phyloP scores from a whole-genome alignment of 768 basidiomycete species.

The Mycena leptocephala region DNA sequence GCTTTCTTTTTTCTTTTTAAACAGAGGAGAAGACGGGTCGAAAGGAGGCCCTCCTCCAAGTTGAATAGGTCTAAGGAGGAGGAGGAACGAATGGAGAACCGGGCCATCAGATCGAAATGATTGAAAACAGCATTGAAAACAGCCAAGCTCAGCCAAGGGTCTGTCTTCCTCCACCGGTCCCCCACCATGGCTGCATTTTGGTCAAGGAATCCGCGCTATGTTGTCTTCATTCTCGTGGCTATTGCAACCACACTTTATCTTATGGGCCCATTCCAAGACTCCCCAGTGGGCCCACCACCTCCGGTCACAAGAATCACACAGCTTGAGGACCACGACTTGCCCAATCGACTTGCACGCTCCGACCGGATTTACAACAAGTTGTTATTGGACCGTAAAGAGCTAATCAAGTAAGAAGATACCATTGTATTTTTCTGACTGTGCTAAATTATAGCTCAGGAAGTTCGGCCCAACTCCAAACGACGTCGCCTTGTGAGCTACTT shows the following conservation, averaged over 20 bases:
- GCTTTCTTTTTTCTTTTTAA: no score
- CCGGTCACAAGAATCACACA: neutral
- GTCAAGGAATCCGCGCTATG: conserved; percentile 69
- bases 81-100: no score
- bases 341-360: conserved; percentile 59
- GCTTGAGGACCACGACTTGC: conserved; percentile 53
- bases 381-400: conserved; percentile 55
- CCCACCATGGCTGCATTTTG: conserved; percentile 39
- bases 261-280: conserved; percentile 51
- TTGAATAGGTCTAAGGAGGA: no score
- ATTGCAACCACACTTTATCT: conserved; percentile 65
- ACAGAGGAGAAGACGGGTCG: no score
- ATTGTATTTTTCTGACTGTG: no score
- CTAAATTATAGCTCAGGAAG: no score
- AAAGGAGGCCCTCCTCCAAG: no score
- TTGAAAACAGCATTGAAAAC: neutral
- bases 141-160: no score
- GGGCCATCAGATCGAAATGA: no score
- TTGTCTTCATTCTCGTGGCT: conserved; percentile 57
- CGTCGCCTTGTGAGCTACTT: conserved; percentile 59
- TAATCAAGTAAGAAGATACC: conserved; percentile 70
- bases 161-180: neutral
- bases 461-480: conserved; percentile 69
- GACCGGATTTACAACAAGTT: conserved; percentile 64
- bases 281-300: conserved; percentile 33